A percentile compares a stretch with the other conserved stretches of the same genome.
These are phyloP conservation scores for Lichenothelia convexa DNA, from an alignment of 495 filamentous ascomycete genomes.

Conservation along the genomic window DNA sequence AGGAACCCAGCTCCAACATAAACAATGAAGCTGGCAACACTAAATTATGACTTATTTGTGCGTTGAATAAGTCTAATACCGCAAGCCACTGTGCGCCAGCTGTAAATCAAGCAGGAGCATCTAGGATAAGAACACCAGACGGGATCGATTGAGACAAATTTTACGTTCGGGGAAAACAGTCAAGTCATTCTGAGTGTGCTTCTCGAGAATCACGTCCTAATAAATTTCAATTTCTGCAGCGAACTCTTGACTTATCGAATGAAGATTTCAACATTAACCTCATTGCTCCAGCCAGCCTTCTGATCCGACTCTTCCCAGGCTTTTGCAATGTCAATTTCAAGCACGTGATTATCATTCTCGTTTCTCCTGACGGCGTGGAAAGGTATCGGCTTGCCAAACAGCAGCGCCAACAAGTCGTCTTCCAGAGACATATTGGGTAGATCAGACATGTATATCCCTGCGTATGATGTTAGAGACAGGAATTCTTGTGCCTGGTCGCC, in stretches of 20 bases:
- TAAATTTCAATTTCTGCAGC: too few relatives aligned
- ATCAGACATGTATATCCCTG: slow-evolving; percentile 53
- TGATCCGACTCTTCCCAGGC: slow-evolving; percentile 67
- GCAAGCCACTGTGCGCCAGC: too few relatives aligned
- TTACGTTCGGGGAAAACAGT: too few relatives aligned
- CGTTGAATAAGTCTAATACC: too few relatives aligned
- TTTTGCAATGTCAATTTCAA: slow-evolving; percentile 56
- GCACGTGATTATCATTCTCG: slow-evolving; percentile 33
- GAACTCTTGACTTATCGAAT: slow-evolving; percentile 12
- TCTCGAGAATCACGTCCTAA: too few relatives aligned
- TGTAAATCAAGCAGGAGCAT: too few relatives aligned
- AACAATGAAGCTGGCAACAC: too few relatives aligned
- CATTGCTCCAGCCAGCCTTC: slow-evolving; percentile 64
- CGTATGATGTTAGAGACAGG: background rate
- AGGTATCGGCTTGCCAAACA: slow-evolving; percentile 52
- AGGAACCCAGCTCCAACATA: too few relatives aligned
- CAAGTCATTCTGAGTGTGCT: too few relatives aligned
- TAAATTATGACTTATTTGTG: too few relatives aligned
- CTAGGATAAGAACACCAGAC: too few relatives aligned
- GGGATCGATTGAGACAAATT: too few relatives aligned
- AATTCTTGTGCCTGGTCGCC: background rate
- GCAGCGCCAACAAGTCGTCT: slow-evolving; percentile 55
- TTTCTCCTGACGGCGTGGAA: slow-evolving; percentile 43
- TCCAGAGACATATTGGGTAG: slow-evolving; percentile 40
- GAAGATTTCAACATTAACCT: slow-evolving; percentile 56